Conservation (phyloP, 75 land plant genomes). For the Sequoia sempervirens region DNA sequence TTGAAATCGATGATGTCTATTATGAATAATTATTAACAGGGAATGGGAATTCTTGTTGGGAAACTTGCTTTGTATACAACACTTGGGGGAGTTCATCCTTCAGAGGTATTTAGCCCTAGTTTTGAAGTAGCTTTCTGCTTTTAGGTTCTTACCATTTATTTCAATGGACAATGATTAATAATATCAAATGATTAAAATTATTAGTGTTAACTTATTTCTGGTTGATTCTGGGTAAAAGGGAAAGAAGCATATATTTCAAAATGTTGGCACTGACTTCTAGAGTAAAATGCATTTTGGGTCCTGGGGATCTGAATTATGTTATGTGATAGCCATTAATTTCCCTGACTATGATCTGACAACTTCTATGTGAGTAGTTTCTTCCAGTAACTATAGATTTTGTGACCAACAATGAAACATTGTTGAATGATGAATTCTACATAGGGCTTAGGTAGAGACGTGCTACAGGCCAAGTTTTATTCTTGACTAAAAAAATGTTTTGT, state of each 20-base stretch:
- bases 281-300: not conserved
- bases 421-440: constrained; percentile 76
- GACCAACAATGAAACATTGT: constrained; percentile 36
- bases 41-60: constrained; percentile 58
- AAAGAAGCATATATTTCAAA: not conserved
- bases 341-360: not conserved
- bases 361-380: constrained; percentile 26
- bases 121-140: not conserved
- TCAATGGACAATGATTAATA: not conserved
- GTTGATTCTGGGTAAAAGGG: not conserved
- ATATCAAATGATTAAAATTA: not conserved
- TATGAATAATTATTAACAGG: constrained; percentile 23
- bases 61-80: constrained; percentile 44
- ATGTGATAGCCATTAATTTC: not conserved
- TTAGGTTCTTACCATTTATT: not conserved
- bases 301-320: not conserved
- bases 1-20: not conserved
- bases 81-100: constrained; percentile 48
- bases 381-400: constrained; percentile 48
- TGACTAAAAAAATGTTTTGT: not conserved
- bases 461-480: constrained; percentile 58
- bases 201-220: not conserved
- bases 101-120: constrained; percentile 23
- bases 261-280: not conserved
- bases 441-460: constrained; percentile 74